These are phyloP conservation scores for Ogataea dorogensis DNA, from an alignment of 805 yeast genomes.

Conservation along the genomic window DNA sequence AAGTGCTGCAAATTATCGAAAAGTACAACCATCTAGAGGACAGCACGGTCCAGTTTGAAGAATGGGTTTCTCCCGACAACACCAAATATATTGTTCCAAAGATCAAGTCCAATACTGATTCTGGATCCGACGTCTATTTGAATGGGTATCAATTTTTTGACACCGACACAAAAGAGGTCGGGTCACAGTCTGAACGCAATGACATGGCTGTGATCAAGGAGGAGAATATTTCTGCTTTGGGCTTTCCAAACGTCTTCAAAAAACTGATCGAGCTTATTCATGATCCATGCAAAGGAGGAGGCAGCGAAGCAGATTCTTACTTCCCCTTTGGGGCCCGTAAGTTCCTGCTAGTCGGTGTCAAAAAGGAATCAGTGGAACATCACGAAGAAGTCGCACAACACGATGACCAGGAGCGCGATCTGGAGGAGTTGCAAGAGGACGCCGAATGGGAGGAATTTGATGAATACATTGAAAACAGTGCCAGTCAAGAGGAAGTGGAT, in stretches of 20 bases:
- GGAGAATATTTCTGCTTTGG: conserved; percentile 26
- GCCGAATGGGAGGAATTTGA: conserved; percentile 4
- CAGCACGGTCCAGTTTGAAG: conserved; percentile 19
- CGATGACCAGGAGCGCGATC: background rate
- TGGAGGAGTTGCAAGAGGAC: conserved; percentile 6
- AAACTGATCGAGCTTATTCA: conserved; percentile 17
- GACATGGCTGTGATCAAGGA: conserved; percentile 23
- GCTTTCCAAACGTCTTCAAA: conserved; percentile 30
- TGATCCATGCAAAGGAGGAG: conserved; percentile 10
- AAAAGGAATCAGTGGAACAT: conserved; percentile 13
- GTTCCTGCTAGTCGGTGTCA: conserved; percentile 26
- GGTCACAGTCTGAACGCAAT: conserved; percentile 5
- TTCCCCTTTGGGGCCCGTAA: conserved; percentile 31
- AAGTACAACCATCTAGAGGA: conserved; percentile 19
- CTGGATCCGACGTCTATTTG: conserved; percentile 9
- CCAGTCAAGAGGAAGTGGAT: conserved; percentile 1
- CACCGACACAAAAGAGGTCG: conserved; percentile 4
- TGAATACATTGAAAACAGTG: conserved; percentile 1
- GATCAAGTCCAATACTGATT: background rate
- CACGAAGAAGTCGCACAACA: background rate
- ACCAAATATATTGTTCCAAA: conserved; percentile 27
- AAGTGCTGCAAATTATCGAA: conserved; percentile 22
- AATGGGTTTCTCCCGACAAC: conserved; percentile 30
- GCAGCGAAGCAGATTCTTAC: conserved; percentile 12
- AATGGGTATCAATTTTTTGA: conserved; percentile 19